These are phyloP conservation scores for Ganoderma sinense DNA, from an alignment of 1,284 basidiomycete genomes.

Conservation along the genomic window DNA sequence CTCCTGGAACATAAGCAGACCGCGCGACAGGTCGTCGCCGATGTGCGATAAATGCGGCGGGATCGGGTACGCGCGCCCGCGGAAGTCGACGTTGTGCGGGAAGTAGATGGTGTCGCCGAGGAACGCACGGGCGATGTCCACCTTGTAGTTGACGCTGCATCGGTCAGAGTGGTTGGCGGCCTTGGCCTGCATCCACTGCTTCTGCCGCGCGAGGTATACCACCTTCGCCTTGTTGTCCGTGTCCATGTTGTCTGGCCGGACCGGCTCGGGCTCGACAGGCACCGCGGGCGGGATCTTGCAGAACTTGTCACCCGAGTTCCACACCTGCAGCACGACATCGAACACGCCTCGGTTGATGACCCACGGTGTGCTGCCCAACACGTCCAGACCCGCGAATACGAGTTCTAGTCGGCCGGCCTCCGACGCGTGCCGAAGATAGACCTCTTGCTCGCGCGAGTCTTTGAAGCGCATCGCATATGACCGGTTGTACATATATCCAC, in stretches of 20 bases:
- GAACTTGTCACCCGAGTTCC: constrained; percentile 85
- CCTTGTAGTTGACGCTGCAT: constrained; percentile 96
- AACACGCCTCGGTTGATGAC: constrained; percentile 84
- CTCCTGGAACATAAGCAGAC: constrained; percentile 88
- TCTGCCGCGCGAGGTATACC: constrained; percentile 68
- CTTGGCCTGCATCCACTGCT: constrained; percentile 67
- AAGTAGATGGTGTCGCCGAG: constrained; percentile 90
- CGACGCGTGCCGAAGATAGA: constrained; percentile 84
- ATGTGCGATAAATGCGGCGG: constrained; percentile 97
- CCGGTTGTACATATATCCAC: constrained; percentile 62
- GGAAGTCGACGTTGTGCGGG: constrained; percentile 98
- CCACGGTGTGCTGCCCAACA: constrained; percentile 93
- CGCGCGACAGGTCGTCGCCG: constrained; percentile 94
- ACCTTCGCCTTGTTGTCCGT: constrained; percentile 74
- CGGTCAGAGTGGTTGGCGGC: constrained; percentile 90
- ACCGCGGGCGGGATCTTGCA: constrained; percentile 80
- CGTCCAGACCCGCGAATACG: constrained; percentile 90
- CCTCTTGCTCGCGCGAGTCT: constrained; percentile 87
- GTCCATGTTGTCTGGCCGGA: constrained; percentile 66
- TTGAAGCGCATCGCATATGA: constrained; percentile 89
- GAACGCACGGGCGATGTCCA: constrained; percentile 95
- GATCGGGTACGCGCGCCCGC: constrained; percentile 96
- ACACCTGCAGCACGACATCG: constrained; percentile 76
- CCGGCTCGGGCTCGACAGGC: constrained; percentile 70
- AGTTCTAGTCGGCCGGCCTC: constrained; percentile 82